Conservation (phyloP, 78 protist genomes). For the Diacronema lutheri region DNA sequence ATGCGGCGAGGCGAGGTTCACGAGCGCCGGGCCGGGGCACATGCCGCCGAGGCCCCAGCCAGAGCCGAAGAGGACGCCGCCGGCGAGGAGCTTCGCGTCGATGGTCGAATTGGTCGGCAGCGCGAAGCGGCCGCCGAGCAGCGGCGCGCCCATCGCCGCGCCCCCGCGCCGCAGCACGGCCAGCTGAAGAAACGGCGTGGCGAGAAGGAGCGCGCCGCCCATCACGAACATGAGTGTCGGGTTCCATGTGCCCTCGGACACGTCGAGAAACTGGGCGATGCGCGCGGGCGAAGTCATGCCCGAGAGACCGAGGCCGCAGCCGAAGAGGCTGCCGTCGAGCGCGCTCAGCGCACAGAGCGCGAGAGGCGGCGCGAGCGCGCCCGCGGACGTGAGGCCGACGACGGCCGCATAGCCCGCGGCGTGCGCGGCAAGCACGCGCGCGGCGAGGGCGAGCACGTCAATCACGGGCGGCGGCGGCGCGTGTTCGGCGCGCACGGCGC, state of each 20-base stretch:
- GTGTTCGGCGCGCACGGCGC: neutral
- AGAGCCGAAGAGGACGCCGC: conserved; percentile 25
- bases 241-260: neutral
- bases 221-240: neutral
- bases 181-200: neutral
- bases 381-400: neutral
- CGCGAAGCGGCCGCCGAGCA: neutral
- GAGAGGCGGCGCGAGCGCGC: neutral
- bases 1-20: neutral
- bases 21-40: conserved; percentile 41
- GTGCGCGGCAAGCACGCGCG: neutral
- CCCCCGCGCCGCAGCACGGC: neutral
- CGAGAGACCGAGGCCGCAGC: conserved; percentile 2
- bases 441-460: neutral
- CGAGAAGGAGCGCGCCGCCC: conserved; percentile 4
- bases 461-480: neutral
- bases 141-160: too few relatives aligned
- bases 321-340: conserved; percentile 4
- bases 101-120: neutral
- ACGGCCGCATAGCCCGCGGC: neutral
- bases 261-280: neutral
- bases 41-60: conserved; percentile 43
- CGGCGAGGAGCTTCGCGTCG: conserved; percentile 1
- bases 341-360: neutral
- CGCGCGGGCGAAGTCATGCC: neutral